These are phyloP conservation scores for Elaeis guineensis DNA, from an alignment of 176 grass and related monocot species.

Conservation along the genomic window DNA sequence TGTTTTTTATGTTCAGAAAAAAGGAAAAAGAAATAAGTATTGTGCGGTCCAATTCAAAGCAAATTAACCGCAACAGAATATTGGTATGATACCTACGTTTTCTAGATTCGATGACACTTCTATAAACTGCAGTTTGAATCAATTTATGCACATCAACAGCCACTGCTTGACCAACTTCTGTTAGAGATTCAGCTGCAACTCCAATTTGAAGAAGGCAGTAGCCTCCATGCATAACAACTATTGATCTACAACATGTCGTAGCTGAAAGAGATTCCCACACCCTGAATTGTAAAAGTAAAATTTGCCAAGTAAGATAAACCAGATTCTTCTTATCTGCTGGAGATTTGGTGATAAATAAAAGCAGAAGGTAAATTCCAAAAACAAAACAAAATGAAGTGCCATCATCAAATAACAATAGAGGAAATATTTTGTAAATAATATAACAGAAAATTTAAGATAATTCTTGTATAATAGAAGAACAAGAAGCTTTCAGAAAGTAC, in stretches of 20 bases:
- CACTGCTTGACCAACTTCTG: conserved; percentile 33
- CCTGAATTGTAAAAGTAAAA: conserved; percentile 26
- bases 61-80: not conserved
- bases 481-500: no score
- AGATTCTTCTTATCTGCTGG: no score
- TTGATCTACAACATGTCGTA: conserved; percentile 80
- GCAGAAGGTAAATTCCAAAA: conserved; percentile 1
- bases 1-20: conserved; percentile 6
- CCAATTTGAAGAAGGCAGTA: conserved; percentile 83
- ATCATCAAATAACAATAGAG: no score
- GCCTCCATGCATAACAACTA: conserved; percentile 69
- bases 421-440: no score
- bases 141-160: conserved; percentile 49
- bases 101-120: conserved; percentile 52
- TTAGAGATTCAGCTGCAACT: conserved; percentile 32
- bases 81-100: conserved; percentile 48
- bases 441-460: no score
- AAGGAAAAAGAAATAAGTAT: conserved; percentile 13
- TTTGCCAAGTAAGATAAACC: no score
- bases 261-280: conserved; percentile 66
- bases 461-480: no score
- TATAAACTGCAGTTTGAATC: conserved; percentile 59
- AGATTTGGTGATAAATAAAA: not conserved
- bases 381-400: no score
- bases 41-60: not conserved